Evolutionary conservation across 2,329 filamentous ascomycete genomes (phyloP), one percentile per base, ranked within the genome.

Genomic region (Verticillium longisporum): DNA sequence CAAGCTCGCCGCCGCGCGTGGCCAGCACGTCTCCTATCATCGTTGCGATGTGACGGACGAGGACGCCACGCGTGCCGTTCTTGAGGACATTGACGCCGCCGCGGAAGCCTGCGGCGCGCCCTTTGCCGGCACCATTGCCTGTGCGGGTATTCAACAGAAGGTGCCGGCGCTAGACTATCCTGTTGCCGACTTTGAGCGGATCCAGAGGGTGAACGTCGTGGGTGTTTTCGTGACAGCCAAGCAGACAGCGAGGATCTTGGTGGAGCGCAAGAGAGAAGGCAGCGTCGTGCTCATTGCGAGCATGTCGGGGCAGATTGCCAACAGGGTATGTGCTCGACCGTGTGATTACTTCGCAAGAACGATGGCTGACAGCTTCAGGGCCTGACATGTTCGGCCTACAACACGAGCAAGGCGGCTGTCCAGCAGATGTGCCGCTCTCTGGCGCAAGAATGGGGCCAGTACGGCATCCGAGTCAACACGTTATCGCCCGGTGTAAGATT

Each of bases 221-320:
- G 89, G 88, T n/a, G 85, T 83, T 32, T 88, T 87, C 73, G 79
- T 88, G 72, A 89, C 87, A 68, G 88, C 88, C 62, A 88, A 89
- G 75, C 86, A 87, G 61, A 84, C 88, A 32, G 88, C 88, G 58
- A 79, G 83, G 63, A 82, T 87, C 41, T 70, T 83, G 66, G 72
- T 75, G n/a, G 71, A 75, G 56, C 73, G 72, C 55, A 72, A 75
- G 7, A 71, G 67, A 0, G 70, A 73, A 1, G 80, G 80, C 0
- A 81, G 76, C 61, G 80, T 83, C 55, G 77, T 82, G 13, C 75
- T 83, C 62, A 80, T 83, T 61, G 75, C 77, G 3, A 78, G 75
- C 57, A 82, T 82, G 78, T 77, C 74, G 3, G 80, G 79, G 14
- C 73, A 77, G 59, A 76, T 82, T 62, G 79, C 78, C 38, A 82